Percentiles rank a stretch among this genome's conserved stretches.
Conservation (phyloP, 2,329 filamentous ascomycete species). For the Endocalyx cinctus region DNA sequence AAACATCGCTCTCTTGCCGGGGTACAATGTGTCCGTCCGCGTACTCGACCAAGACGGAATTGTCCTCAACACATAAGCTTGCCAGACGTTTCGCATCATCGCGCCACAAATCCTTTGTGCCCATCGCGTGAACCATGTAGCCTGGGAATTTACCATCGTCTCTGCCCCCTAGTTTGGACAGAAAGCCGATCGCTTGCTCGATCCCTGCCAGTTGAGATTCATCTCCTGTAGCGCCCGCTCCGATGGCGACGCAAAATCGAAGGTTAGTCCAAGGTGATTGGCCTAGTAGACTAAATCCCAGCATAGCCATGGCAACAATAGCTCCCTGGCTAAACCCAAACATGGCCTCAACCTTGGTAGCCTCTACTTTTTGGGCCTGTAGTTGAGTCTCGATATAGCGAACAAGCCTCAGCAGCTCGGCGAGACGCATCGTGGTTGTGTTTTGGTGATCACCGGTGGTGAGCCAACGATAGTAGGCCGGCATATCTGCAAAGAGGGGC, state of each 20-base stretch:
- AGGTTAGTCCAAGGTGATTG: conserved; percentile 4
- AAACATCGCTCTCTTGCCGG: background rate
- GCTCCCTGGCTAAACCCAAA: conserved; percentile 7
- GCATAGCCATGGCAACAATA: conserved; percentile 4
- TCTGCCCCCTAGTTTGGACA: conserved; percentile 1
- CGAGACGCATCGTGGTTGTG: conserved; percentile 13
- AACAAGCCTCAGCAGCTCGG: conserved; percentile 35
- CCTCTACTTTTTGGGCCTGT: conserved; percentile 1
- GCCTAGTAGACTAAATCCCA: conserved; percentile 1
- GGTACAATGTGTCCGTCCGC: conserved; percentile 4
- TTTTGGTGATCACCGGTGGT: conserved; percentile 6
- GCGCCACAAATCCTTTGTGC: conserved; percentile 3
- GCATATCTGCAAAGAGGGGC: conserved; percentile 16
- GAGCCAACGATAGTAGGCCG: conserved; percentile 14
- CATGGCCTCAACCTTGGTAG: conserved; percentile 1
- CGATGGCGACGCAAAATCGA: conserved; percentile 46
- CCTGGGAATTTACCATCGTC: conserved; percentile 5
- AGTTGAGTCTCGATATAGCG: conserved; percentile 4
- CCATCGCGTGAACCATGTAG: conserved; percentile 2
- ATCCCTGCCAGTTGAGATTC: conserved; percentile 3
- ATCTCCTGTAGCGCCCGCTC: conserved; percentile 39
- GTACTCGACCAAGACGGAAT: conserved; percentile 1
- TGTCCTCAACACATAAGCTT: conserved; percentile 3
- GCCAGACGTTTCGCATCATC: conserved; percentile 1
- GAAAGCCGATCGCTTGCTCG: background rate